These are phyloP conservation scores for Suillus decipiens DNA, from an alignment of 768 basidiomycete genomes.

Conservation along the genomic window DNA sequence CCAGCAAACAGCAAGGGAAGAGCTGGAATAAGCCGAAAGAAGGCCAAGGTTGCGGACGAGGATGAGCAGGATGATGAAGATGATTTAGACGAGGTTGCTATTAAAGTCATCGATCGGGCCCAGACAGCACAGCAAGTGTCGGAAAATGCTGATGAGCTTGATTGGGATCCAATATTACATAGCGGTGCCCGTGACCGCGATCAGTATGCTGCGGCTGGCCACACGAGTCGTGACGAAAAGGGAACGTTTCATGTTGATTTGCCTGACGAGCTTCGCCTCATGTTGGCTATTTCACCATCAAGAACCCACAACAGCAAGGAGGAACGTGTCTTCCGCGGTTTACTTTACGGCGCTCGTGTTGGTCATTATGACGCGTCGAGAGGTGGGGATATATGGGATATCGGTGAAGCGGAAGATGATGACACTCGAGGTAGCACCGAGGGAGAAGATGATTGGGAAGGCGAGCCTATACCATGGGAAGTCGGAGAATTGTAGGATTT, in stretches of 20 bases:
- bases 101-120: slow-evolving; percentile 24
- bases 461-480: slow-evolving; percentile 83
- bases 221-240: slow-evolving; percentile 36
- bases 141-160: slow-evolving; percentile 21
- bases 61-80: slow-evolving; percentile 26
- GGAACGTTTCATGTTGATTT: slow-evolving; percentile 55
- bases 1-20: slow-evolving; percentile 44
- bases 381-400: slow-evolving; percentile 77
- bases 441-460: slow-evolving; percentile 71
- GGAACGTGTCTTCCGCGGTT: slow-evolving; percentile 56
- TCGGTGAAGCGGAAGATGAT: slow-evolving; percentile 59
- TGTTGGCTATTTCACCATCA: slow-evolving; percentile 60
- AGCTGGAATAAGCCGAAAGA: slow-evolving; percentile 46
- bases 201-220: slow-evolving; percentile 15
- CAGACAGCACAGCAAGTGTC: slow-evolving; percentile 15
- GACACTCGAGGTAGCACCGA: slow-evolving; percentile 44
- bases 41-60: slow-evolving; percentile 42
- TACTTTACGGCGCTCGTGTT: slow-evolving; percentile 60
- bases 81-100: slow-evolving; percentile 18
- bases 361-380: slow-evolving; percentile 60
- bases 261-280: slow-evolving; percentile 63
- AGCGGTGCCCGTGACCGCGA: slow-evolving; percentile 27
- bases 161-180: slow-evolving; percentile 33
- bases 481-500: slow-evolving; percentile 63
- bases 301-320: slow-evolving; percentile 43